A percentile compares a stretch with the other conserved stretches of the same genome.
Conservation (phyloP, 495 filamentous ascomycete genomes). For the Parmelia sp. region DNA sequence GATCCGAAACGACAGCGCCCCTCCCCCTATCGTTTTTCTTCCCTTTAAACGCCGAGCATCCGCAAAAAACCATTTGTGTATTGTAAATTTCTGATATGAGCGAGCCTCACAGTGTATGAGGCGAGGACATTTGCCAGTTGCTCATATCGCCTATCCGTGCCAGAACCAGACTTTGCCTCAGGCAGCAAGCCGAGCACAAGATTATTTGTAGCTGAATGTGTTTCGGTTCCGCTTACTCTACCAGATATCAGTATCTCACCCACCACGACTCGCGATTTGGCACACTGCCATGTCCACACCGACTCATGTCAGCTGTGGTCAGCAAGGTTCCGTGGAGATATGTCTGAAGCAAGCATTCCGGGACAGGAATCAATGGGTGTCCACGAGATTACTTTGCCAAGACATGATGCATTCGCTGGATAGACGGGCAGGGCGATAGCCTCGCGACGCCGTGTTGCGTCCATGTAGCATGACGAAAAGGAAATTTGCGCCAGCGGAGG, state of each 20-base stretch:
- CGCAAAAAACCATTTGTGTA: neutral
- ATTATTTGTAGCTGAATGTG: neutral
- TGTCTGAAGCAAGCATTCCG: neutral
- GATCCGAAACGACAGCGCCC: neutral
- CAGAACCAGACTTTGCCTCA: neutral
- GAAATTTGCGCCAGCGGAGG: neutral
- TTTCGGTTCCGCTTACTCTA: neutral
- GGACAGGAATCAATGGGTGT: neutral
- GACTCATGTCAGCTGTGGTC: neutral
- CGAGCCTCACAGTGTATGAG: neutral
- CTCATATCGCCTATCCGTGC: neutral
- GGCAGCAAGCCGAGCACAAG: neutral
- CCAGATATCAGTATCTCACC: neutral
- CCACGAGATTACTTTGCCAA: neutral
- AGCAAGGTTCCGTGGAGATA: neutral
- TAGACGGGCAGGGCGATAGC: neutral
- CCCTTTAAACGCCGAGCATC: neutral
- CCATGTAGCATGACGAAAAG: conserved; percentile 4
- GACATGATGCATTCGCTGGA: neutral
- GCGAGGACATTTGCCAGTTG: neutral
- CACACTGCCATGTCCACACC: neutral
- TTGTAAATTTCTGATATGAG: neutral
- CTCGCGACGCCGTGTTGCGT: neutral
- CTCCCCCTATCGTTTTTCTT: neutral
- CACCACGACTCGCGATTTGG: neutral